phyloP scores from a whole-genome alignment of 108 stramenopile genomes.

The Pseudonitzschia delicatissima region DNA sequence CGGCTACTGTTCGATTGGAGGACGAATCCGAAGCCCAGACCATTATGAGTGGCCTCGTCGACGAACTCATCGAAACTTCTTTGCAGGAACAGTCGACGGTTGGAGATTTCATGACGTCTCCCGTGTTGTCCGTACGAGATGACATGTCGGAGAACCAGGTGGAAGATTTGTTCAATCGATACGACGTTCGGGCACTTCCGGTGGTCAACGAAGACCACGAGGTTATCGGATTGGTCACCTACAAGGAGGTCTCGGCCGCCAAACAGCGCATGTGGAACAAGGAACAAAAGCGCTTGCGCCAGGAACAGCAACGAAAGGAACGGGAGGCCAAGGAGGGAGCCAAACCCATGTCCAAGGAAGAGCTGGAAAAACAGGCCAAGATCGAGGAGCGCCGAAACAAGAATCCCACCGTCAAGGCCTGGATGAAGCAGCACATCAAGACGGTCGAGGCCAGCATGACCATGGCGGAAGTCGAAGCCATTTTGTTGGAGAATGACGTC shows the following conservation, averaged over 20 bases:
- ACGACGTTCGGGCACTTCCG: slow-evolving; percentile 85
- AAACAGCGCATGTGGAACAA: slow-evolving; percentile 81
- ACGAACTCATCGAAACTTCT: slow-evolving; percentile 65
- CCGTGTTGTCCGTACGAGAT: slow-evolving; percentile 67
- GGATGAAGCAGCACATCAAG: slow-evolving; percentile 89
- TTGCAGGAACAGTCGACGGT: slow-evolving; percentile 65
- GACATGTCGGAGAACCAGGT: slow-evolving; percentile 85
- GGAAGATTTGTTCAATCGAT: slow-evolving; percentile 79
- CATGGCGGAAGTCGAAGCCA: slow-evolving; percentile 80
- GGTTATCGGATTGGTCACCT: slow-evolving; percentile 84
- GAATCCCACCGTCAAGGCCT: slow-evolving; percentile 80
- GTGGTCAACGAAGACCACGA: slow-evolving; percentile 80
- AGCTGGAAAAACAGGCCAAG: slow-evolving; percentile 34
- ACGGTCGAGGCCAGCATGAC: slow-evolving; percentile 68
- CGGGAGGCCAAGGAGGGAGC: slow-evolving; percentile 21
- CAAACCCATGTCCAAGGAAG: slow-evolving; percentile 18
- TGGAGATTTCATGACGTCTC: slow-evolving; percentile 85
- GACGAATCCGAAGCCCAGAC: slow-evolving; percentile 68
- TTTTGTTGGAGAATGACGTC: slow-evolving; percentile 79
- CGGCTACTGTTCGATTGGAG: slow-evolving; percentile 70
- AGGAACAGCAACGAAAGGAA: slow-evolving; percentile 23
- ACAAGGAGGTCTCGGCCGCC: slow-evolving; percentile 87
- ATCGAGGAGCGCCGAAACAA: slow-evolving; percentile 43
- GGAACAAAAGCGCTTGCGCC: slow-evolving; percentile 63
- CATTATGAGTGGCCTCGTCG: slow-evolving; percentile 63